Percentiles rank a stretch among this genome's conserved stretches.
These are phyloP conservation scores for Saccharomyces hybrid DNA, from an alignment of 1,139 yeast species.

Conservation along the genomic window DNA sequence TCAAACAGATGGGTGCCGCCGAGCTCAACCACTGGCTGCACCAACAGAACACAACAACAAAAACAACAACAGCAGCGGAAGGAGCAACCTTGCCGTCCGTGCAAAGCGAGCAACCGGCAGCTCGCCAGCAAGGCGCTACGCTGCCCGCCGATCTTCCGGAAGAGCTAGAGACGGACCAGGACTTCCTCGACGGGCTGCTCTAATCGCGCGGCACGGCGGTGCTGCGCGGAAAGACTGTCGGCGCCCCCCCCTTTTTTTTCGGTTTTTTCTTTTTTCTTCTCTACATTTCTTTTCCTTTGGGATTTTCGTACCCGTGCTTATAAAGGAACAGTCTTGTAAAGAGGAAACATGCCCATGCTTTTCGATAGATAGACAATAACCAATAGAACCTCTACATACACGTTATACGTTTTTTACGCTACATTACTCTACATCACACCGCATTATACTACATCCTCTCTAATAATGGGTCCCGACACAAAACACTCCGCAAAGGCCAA, in stretches of 20 bases:
- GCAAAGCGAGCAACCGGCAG: not conserved
- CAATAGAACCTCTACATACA: not conserved
- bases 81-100: not conserved
- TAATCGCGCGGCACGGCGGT: conserved; percentile 5
- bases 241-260: not conserved
- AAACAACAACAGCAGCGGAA: not conserved
- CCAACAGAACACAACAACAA: not conserved
- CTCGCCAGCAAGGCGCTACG: not conserved
- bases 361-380: not conserved
- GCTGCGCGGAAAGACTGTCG: not conserved
- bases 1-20: conserved; percentile 3
- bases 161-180: conserved; percentile 23
- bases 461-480: not conserved
- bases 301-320: not conserved
- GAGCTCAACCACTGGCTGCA: not conserved
- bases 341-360: not conserved
- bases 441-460: not conserved
- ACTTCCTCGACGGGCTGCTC: conserved; percentile 23
- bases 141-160: conserved; percentile 14
- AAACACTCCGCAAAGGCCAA: not conserved
- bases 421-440: not conserved
- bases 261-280: conserved; percentile 1
- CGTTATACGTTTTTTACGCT: not conserved
- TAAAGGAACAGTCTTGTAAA: not conserved
- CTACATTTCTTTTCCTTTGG: not conserved